Evolutionary conservation across 805 yeast genomes (phyloP).

Genomic region (Kuraishia molischiana): DNA sequence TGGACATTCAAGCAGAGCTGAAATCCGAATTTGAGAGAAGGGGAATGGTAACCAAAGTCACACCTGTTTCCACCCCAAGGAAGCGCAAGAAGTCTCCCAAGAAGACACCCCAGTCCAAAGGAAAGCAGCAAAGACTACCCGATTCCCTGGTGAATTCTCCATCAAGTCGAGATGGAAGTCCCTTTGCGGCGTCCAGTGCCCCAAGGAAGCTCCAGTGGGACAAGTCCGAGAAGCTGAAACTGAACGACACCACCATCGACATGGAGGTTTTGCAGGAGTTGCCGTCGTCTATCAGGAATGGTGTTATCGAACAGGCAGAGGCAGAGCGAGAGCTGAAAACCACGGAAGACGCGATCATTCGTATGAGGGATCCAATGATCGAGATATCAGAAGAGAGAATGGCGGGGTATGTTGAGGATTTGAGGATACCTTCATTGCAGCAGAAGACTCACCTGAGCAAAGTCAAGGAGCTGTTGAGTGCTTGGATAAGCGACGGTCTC

Average conservation of each 20-base stretch:
- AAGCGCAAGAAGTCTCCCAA: not conserved
- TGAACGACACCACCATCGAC: not conserved
- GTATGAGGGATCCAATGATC: not conserved
- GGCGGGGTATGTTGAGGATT: not conserved
- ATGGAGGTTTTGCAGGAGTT: not conserved
- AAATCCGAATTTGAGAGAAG: constrained; percentile 39
- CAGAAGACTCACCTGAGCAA: not conserved
- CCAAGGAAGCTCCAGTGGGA: not conserved
- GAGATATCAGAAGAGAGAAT: not conserved
- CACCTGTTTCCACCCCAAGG: not conserved
- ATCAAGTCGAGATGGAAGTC: constrained; percentile 12
- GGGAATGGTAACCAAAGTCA: not conserved
- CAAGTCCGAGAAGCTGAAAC: constrained; percentile 1
- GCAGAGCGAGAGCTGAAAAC: not conserved
- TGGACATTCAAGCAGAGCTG: constrained; percentile 55
- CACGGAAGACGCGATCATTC: not conserved
- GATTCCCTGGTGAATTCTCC: not conserved
- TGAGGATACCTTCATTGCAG: not conserved
- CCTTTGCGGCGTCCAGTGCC: not conserved
- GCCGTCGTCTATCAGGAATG: not conserved
- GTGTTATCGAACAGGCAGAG: not conserved
- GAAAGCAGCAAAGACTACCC: constrained; percentile 3
- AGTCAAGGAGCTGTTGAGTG: not conserved
- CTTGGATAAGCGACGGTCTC: not conserved
- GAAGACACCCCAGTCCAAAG: not conserved